Base-by-base conservation (phyloP, 225 moss, liverwort and hornwort genomes). In the Pseudoscleropodium purum region DNA sequence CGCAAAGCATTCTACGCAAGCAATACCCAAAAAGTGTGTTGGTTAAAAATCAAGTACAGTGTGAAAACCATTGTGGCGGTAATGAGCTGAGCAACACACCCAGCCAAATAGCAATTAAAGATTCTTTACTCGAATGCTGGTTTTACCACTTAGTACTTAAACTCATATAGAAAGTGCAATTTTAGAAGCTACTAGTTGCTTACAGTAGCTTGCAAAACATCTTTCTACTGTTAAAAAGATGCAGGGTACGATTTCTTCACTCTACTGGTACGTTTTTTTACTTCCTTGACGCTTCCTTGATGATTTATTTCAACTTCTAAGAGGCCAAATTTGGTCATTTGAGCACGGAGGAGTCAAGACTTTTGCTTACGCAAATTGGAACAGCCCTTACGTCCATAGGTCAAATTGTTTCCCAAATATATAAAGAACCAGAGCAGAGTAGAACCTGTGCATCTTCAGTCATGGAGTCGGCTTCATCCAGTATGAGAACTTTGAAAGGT, bases 381-480 rank as follows among this genome's bases (percentile, higher is more conserved):
- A 59, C 47, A 47, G 39, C 59, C 18, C 76, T 77, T 25, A 49
- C 15, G 64, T 75, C 60, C 65, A 88, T 21, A 30, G n/a, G 27
- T 68, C 39, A 84, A 21, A 17, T 79, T 68, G 4, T 49, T 45
- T 49, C n/a, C 60, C 43, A 66, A 77, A 41, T 27, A 64, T 11
- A 88, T 36, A 73, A 90, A 60, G 30, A 31, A 51, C 17, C 68
- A 90, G 67, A 90, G 90, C 15, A 78, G 41, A 70, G 77, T 39
- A 88, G 84, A 87, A 96, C 96, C 96, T 97, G 99, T 41, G 99
- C 99, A 92, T 99, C 97, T 82, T 97, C 97, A 86, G 99, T 99
- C 99, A 99, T 99, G 75, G 99, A 99, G 82, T 99, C 99, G 23
- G 99, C 99, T 91, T 99, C 99, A 64, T 99, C 99, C 45, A 99